Conservation (phyloP, 495 filamentous ascomycete genomes). For the Saxophila tyrrhenica region DNA sequence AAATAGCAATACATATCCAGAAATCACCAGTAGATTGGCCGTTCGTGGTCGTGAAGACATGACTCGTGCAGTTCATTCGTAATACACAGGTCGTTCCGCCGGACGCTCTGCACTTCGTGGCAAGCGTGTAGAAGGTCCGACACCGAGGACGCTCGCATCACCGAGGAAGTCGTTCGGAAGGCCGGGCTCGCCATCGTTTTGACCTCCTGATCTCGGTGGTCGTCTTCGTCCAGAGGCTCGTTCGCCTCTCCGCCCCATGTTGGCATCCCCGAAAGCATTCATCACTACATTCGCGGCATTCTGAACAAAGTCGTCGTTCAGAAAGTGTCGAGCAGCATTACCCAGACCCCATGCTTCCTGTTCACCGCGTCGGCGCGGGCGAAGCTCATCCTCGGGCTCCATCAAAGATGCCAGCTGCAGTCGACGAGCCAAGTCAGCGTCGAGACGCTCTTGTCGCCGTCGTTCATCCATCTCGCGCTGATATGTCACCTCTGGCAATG, state of each 20-base stretch:
- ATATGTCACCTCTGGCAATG: conserved; percentile 26
- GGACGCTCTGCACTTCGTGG: no score
- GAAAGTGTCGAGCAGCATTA: conserved; percentile 34
- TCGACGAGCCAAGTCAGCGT: conserved; percentile 45
- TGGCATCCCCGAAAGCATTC: conserved; percentile 16
- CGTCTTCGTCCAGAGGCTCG: conserved; percentile 11
- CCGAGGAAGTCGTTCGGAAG: conserved; percentile 17
- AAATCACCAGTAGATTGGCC: no score
- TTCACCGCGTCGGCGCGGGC: conserved; percentile 11
- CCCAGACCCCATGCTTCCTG: conserved; percentile 30
- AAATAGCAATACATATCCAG: no score
- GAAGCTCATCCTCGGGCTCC: conserved; percentile 32
- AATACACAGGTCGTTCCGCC: no score
- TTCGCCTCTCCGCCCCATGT: conserved; percentile 14
- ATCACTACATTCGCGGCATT: conserved; percentile 22
- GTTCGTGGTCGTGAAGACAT: no score
- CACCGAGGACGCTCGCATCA: conserved; percentile 17
- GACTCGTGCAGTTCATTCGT: no score
- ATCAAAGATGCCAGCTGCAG: conserved; percentile 40
- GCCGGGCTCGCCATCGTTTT: conserved; percentile 4
- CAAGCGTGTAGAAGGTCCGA: background rate
- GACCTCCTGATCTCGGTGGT: conserved; percentile 1
- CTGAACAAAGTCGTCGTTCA: conserved; percentile 30
- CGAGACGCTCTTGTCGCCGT: conserved; percentile 42
- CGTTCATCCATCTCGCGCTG: conserved; percentile 42